Evolutionary conservation across 2,329 filamentous ascomycete species (phyloP).

Genomic region (Beauveria medogensis): DNA sequence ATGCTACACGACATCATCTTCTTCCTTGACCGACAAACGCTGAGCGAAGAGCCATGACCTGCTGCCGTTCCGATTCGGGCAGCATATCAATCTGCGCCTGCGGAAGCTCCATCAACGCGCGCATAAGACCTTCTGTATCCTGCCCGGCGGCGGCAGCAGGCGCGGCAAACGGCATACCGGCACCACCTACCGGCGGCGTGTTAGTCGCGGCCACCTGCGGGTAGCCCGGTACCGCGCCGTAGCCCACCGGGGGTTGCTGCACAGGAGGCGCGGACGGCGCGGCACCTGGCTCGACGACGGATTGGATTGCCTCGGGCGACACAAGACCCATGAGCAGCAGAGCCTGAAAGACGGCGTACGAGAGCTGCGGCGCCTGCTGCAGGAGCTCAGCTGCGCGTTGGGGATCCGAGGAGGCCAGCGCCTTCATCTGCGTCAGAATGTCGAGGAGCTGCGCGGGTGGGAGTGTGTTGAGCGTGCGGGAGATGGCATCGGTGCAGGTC

Average conservation of each 20-base stretch:
- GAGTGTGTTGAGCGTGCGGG: conserved; percentile 77
- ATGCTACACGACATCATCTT: conserved; percentile 11
- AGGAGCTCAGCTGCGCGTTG: conserved; percentile 78
- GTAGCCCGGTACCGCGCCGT: conserved; percentile 23
- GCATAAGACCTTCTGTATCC: conserved; percentile 66
- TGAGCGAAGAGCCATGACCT: conserved; percentile 71
- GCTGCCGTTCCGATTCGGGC: conserved; percentile 64
- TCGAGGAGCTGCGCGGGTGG: conserved; percentile 86
- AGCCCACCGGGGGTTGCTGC: conserved; percentile 23
- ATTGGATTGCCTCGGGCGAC: conserved; percentile 71
- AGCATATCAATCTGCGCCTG: conserved; percentile 73
- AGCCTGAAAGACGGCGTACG: conserved; percentile 92
- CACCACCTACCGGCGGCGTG: conserved; percentile 39
- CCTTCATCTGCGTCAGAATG: conserved; percentile 90
- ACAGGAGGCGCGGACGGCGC: conserved; percentile 30
- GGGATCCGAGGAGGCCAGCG: conserved; percentile 73
- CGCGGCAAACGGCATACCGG: conserved; percentile 36
- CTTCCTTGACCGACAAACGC: conserved; percentile 42
- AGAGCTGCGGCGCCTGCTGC: conserved; percentile 80
- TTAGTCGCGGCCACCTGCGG: conserved; percentile 30
- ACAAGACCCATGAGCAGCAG: conserved; percentile 89
- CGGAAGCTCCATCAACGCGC: conserved; percentile 73
- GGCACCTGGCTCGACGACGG: conserved; percentile 60
- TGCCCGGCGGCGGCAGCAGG: conserved; percentile 34
- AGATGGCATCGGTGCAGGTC: conserved; percentile 83